Conservation (phyloP, 1,284 basidiomycete species). For the Apiotrichum gamsii region DNA sequence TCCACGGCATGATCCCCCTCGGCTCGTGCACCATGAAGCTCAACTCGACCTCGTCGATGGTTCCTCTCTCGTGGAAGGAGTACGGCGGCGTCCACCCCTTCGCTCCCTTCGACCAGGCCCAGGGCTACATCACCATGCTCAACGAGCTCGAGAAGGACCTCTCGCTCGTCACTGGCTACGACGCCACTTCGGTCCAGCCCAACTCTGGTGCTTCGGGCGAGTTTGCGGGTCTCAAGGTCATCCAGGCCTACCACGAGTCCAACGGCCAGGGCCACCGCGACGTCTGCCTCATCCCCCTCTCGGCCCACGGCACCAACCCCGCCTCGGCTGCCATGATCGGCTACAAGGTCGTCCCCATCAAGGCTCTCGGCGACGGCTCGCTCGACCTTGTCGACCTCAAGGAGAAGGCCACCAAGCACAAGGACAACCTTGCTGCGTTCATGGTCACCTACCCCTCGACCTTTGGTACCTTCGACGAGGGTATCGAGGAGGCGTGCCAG, state of each 20-base stretch:
- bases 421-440: constrained; percentile 85
- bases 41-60: constrained; percentile 95
- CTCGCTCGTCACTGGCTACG: constrained; percentile 90
- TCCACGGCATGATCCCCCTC: constrained; percentile 94
- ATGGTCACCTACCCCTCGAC: constrained; percentile 98
- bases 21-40: constrained; percentile 97
- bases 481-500: constrained; percentile 83
- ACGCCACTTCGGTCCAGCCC: constrained; percentile 89
- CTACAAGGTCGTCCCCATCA: constrained; percentile 89
- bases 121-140: constrained; percentile 79
- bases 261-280: constrained; percentile 79
- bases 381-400: constrained; percentile 81
- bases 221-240: constrained; percentile 88
- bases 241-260: constrained; percentile 87
- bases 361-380: constrained; percentile 78
- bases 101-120: constrained; percentile 79
- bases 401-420: constrained; percentile 83
- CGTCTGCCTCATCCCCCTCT: constrained; percentile 89
- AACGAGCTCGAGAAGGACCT: constrained; percentile 87
- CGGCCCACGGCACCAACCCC: constrained; percentile 93
- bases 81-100: constrained; percentile 89
- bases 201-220: constrained; percentile 97
- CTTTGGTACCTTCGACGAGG: constrained; percentile 93
- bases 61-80: constrained; percentile 88
- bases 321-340: constrained; percentile 96